Conservation (phyloP, 225 moss, liverwort and hornwort species). For the Pseudisothecium myosuroides region DNA sequence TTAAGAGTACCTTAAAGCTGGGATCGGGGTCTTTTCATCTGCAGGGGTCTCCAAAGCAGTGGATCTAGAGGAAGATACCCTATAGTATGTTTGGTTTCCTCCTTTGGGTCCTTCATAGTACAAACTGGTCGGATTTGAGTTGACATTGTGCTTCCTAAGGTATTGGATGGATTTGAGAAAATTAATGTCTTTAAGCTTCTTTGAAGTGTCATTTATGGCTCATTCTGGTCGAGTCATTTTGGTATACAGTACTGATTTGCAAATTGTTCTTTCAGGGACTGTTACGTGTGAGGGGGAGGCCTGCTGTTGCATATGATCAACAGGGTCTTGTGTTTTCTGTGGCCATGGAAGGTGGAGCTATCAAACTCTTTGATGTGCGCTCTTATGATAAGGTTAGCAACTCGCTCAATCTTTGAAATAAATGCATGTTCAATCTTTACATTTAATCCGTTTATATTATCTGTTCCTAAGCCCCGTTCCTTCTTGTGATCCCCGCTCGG, state of each 20-base stretch:
- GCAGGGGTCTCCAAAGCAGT: background rate
- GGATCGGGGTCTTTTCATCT: background rate
- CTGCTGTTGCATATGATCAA: constrained; percentile 96
- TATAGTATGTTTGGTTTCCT: background rate
- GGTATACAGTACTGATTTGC: background rate
- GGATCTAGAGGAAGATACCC: background rate
- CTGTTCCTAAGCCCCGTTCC: background rate
- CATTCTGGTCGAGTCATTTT: background rate
- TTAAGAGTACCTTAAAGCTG: background rate
- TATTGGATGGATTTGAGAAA: background rate
- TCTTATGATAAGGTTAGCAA: constrained; percentile 83
- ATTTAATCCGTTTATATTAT: background rate
- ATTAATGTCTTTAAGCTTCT: background rate
- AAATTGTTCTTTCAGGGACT: constrained; percentile 46
- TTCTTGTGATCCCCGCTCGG: background rate
- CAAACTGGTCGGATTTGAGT: background rate
- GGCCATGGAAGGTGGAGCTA: constrained; percentile 94
- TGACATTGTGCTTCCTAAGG: background rate
- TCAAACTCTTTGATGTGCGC: constrained; percentile 93
- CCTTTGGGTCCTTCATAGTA: background rate
- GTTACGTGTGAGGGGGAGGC: constrained; percentile 92
- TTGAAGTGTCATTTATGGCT: background rate
- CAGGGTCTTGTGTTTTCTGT: constrained; percentile 96
- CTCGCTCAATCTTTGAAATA: background rate
- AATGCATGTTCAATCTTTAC: background rate